Percentiles rank a stretch among this genome's conserved stretches.
These are phyloP conservation scores for Gloeostereum incarnatum DNA, from an alignment of 768 basidiomycete species.

Conservation along the genomic window DNA sequence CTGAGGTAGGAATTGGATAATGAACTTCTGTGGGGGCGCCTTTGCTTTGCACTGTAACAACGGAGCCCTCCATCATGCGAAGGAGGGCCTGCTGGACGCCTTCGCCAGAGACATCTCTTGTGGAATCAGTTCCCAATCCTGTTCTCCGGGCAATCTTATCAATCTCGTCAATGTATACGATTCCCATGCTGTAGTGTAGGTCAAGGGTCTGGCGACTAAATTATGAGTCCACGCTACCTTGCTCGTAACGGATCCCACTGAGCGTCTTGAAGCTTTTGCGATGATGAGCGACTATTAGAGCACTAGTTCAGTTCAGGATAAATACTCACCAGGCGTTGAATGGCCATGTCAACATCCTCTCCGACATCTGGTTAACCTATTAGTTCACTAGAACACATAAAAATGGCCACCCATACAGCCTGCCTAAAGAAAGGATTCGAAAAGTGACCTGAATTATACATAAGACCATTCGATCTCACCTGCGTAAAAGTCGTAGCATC, in stretches of 20 bases:
- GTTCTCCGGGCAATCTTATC: conserved; percentile 82
- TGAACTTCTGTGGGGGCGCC: conserved; percentile 36
- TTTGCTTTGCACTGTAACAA: conserved; percentile 75
- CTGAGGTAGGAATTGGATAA: no score
- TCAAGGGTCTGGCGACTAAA: conserved; percentile 3
- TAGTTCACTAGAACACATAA: conserved; percentile 5
- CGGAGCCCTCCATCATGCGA: conserved; percentile 90
- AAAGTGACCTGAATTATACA: neutral
- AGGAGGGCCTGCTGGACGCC: conserved; percentile 92
- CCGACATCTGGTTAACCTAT: conserved; percentile 61
- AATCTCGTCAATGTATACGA: conserved; percentile 93
- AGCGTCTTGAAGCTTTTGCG: conserved; percentile 70
- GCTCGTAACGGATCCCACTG: conserved; percentile 84
- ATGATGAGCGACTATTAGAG: neutral
- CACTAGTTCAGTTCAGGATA: neutral
- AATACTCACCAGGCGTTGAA: conserved; percentile 64
- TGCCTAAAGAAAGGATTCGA: conserved; percentile 29
- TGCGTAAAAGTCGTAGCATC: conserved; percentile 95
- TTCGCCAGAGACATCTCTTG: conserved; percentile 89
- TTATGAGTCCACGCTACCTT: conserved; percentile 35
- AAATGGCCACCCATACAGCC: conserved; percentile 44
- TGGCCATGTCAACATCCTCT: conserved; percentile 91
- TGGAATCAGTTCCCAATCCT: conserved; percentile 52
- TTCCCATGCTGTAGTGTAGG: conserved; percentile 59
- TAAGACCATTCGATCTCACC: conserved; percentile 26